Conservation (phyloP, 2,329 filamentous ascomycete genomes). For the Alternaria hordeiaustralica region DNA sequence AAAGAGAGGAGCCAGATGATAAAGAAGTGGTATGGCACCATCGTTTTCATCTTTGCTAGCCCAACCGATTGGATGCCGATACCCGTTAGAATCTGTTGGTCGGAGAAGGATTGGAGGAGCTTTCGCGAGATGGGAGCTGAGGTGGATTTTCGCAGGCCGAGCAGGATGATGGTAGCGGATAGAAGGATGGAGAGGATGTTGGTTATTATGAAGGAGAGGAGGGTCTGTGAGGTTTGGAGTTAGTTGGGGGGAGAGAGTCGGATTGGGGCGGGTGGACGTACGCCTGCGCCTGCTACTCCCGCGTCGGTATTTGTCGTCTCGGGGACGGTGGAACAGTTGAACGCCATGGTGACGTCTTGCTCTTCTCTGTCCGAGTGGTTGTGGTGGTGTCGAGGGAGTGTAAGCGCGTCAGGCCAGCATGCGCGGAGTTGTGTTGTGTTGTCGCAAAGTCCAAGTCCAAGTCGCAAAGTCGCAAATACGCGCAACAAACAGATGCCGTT, state of each 20-base stretch:
- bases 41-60: conserved; percentile 63
- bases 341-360: conserved; percentile 9
- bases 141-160: conserved; percentile 57
- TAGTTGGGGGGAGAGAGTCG: not conserved
- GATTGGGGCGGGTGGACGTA: conserved; percentile 42
- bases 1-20: conserved; percentile 72
- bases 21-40: conserved; percentile 74
- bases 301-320: conserved; percentile 58
- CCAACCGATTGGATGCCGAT: conserved; percentile 72
- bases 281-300: conserved; percentile 64
- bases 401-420: not conserved
- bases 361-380: not conserved
- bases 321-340: conserved; percentile 55
- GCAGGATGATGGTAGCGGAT: conserved; percentile 63
- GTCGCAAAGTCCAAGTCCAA: not conserved
- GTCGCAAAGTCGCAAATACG: not conserved
- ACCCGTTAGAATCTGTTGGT: conserved; percentile 72
- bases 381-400: not conserved
- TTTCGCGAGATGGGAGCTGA: conserved; percentile 64
- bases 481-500: not conserved
- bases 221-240: conserved; percentile 46
- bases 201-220: conserved; percentile 71
- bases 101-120: conserved; percentile 68
- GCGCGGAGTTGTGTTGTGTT: not conserved
- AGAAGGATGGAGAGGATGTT: conserved; percentile 64